Conservation (phyloP, 208 protist genomes). For the Trypanosoma scelopori region DNA sequence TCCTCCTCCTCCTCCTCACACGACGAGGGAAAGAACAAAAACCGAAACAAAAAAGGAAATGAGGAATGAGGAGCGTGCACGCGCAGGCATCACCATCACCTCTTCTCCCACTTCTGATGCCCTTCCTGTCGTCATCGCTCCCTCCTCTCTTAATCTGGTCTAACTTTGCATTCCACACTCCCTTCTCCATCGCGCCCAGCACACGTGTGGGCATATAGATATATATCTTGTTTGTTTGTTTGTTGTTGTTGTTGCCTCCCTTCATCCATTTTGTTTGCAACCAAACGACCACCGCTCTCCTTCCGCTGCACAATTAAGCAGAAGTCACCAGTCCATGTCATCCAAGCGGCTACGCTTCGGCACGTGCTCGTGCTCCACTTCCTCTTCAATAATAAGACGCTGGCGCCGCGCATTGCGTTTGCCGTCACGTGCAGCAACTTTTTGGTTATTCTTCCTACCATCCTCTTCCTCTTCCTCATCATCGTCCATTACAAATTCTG, state of each 20-base stretch:
- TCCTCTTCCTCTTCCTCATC: constrained; percentile 79
- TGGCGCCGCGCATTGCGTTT: constrained; percentile 40
- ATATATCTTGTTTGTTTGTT: background rate
- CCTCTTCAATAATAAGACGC: constrained; percentile 83
- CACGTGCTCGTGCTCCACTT: constrained; percentile 68
- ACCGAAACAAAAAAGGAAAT: no score
- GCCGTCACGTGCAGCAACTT: constrained; percentile 15
- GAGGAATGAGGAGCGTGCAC: background rate
- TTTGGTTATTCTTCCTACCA: constrained; percentile 24
- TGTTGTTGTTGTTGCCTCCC: background rate
- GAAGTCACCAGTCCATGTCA: constrained; percentile 77
- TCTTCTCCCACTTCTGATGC: constrained; percentile 4
- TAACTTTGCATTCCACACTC: constrained; percentile 1
- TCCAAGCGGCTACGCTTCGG: constrained; percentile 53
- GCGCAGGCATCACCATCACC: background rate
- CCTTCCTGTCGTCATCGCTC: background rate
- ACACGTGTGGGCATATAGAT: no score
- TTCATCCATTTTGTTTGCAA: background rate
- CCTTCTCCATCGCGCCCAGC: background rate
- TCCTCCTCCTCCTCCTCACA: background rate
- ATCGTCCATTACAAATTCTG: constrained; percentile 90
- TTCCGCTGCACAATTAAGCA: no score
- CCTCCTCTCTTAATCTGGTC: background rate
- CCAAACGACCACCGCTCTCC: no score
- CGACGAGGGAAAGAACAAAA: background rate